Evolutionary conservation across 192 early-diverging fungal genomes (phyloP).

Genomic region (Chytriomyces sp.): DNA sequence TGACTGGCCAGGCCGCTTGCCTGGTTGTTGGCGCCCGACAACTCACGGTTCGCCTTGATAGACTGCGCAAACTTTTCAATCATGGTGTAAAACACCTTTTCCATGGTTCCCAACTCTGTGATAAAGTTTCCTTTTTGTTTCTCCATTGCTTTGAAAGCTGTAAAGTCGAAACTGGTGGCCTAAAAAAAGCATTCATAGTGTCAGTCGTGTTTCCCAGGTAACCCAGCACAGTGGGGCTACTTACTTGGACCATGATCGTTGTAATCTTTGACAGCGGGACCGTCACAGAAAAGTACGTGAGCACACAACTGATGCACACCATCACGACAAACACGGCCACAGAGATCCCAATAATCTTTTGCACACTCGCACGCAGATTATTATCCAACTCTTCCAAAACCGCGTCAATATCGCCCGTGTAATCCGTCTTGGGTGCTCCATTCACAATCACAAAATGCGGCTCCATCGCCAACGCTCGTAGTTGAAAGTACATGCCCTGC

Average conservation of each 20-base stretch:
- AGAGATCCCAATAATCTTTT: not conserved
- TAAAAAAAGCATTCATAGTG: not conserved
- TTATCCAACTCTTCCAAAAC: not conserved
- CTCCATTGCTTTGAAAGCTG: not conserved
- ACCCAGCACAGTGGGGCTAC: not conserved
- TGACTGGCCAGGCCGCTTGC: not conserved
- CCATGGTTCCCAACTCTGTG: conserved; percentile 10
- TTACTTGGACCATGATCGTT: not conserved
- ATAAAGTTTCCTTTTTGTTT: not conserved
- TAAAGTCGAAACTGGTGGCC: conserved; percentile 10
- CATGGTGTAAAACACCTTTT: conserved; percentile 1
- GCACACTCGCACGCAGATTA: not conserved
- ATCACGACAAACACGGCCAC: not conserved
- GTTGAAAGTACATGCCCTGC: not conserved
- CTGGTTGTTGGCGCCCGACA: not conserved
- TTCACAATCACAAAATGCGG: not conserved
- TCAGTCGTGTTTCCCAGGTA: not conserved
- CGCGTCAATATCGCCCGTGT: conserved; percentile 3
- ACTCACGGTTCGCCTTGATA: not conserved
- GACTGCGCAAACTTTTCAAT: not conserved
- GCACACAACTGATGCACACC: not conserved
- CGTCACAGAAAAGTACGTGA: not conserved
- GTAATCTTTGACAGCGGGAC: not conserved
- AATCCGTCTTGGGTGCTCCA: not conserved
- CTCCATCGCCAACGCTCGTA: not conserved